phyloP scores from a whole-genome alignment of 2,329 filamentous ascomycete species.

The Microsporum canis region DNA sequence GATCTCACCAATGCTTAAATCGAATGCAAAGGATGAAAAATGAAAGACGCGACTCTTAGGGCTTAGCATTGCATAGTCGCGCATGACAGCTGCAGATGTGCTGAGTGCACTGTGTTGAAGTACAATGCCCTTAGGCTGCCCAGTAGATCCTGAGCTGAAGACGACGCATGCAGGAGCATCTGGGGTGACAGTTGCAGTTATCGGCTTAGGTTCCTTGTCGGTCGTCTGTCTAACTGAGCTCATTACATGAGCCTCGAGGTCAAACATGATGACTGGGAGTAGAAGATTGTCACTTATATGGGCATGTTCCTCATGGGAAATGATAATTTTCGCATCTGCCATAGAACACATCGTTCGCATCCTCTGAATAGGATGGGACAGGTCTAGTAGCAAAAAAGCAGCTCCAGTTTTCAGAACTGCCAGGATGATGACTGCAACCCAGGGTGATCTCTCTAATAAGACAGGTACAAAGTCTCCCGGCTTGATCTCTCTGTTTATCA shows the following conservation, averaged over 20 bases:
- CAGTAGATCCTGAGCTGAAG: conserved; percentile 42
- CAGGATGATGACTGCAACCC: conserved; percentile 13
- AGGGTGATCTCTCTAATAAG: conserved; percentile 13
- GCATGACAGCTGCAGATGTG: conserved; percentile 24
- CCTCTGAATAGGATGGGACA: conserved; percentile 4
- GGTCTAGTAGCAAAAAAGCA: conserved; percentile 14
- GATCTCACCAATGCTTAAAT: conserved; percentile 1
- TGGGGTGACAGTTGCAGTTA: neutral
- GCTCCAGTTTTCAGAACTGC: conserved; percentile 14
- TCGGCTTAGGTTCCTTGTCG: neutral
- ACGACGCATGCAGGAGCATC: conserved; percentile 27
- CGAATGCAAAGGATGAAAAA: conserved; percentile 20
- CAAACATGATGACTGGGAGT: neutral
- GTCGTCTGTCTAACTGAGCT: neutral
- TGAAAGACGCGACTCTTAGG: conserved; percentile 43
- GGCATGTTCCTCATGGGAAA: neutral
- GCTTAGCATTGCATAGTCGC: too few species aligned
- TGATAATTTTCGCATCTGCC: conserved; percentile 6
- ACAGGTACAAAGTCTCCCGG: conserved; percentile 9
- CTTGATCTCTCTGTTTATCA: conserved; percentile 16
- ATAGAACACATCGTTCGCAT: conserved; percentile 8
- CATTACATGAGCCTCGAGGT: neutral
- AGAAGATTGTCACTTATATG: conserved; percentile 7
- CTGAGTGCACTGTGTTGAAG: conserved; percentile 26
- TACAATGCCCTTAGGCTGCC: conserved; percentile 32